Evolutionary conservation across 306 rosid genomes (phyloP).

Genomic region (Begonia peltatifolia): DNA sequence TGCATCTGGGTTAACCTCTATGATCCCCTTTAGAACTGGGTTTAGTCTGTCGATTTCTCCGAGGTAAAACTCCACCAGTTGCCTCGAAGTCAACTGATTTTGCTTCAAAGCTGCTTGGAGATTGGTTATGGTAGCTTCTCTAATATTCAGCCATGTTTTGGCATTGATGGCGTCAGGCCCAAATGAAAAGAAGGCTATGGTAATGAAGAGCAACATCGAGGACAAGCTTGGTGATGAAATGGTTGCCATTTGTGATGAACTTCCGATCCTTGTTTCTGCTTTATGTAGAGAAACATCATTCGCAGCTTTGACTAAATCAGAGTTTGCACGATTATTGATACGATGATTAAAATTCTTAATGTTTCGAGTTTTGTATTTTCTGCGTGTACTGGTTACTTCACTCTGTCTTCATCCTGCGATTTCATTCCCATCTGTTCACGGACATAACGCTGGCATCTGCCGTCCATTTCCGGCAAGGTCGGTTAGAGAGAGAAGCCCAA

Average conservation of each 20-base stretch:
- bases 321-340: no score
- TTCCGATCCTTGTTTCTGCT: neutral
- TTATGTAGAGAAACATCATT: conserved; percentile 1
- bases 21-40: conserved; percentile 23
- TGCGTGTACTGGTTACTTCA: neutral
- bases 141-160: conserved; percentile 6
- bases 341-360: neutral
- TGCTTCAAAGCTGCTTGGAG: conserved; percentile 31
- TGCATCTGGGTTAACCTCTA: conserved; percentile 46
- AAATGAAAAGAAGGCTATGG: conserved; percentile 3
- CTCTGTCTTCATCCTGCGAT: neutral
- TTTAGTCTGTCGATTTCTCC: conserved; percentile 25
- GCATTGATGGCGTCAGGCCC: neutral
- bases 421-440: neutral
- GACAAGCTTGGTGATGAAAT: conserved; percentile 5
- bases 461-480: conserved; percentile 1
- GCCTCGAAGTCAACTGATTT: conserved; percentile 24
- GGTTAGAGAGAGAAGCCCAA: neutral
- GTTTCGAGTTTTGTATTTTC: conserved; percentile 3
- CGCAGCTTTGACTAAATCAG: no score
- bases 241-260: conserved; percentile 10
- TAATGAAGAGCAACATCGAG: conserved; percentile 16
- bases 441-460: conserved; percentile 6
- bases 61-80: conserved; percentile 26
- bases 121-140: conserved; percentile 33